Evolutionary conservation across 495 filamentous ascomycete genomes (phyloP), one percentile per base, ranked within the genome.

Genomic region (Lophiotrema nucula): DNA sequence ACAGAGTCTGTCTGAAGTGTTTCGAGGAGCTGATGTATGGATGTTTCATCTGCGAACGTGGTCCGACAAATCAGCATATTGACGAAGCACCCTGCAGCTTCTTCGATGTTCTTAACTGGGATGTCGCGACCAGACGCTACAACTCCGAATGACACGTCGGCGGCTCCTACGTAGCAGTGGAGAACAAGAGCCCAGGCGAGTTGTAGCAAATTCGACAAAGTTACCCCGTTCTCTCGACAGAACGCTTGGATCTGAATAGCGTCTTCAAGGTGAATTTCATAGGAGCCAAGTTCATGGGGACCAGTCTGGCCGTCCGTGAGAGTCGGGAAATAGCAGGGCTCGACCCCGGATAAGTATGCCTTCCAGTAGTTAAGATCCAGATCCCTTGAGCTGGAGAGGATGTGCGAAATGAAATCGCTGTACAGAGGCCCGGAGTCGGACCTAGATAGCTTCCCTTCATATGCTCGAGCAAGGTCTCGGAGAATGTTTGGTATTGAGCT

Each of bases 111-210:
- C 26, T 75, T 68, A 1, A 78, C 69, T 4, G 78, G 60, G 4
- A 73, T 64, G 62, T 84, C 80, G 26, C 81, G 69, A 13, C 80
- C 72, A 0, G 79, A 82, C 16, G 74, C 69, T 45, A 79, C 70
- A 53, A 82, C 82, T 28, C 77, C 77, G 58, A 81, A 84, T 48
- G 74, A 81, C 0, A 83, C 71, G 41, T 82, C 79, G 18, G 77
- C 64, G 3, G 74, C 73, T 1, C 73, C 72, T 47, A 73, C 77
- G 60, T 81, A 83, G 31, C 62, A 64, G 24, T 75, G 75, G 39
- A 84, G 66, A 0, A 77, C 73, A 13, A 83, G 64, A 1, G 75
- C 80, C 81, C 81, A 84, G 2, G 75, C 77, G 2, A 73, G 70
- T 39, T 80, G 81, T 55, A 83, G 73, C 0, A 75, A 73, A 65